phyloP scores from a whole-genome alignment of 768 basidiomycete genomes.

The Scleroderma bovista region DNA sequence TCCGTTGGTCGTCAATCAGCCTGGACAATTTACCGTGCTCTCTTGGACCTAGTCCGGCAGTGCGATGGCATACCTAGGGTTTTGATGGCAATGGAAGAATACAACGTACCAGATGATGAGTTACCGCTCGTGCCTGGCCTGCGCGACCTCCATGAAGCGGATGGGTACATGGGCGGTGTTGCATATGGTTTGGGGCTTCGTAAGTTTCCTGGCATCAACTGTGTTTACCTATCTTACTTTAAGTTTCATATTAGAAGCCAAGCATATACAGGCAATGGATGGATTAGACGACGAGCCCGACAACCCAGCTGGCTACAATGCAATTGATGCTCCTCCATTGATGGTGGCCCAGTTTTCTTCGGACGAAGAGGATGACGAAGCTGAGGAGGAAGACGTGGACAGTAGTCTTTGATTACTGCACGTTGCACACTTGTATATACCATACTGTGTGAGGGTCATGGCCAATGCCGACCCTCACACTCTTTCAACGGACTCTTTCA shows the following conservation, averaged over 20 bases:
- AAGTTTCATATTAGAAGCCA: not conserved
- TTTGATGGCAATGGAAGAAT: not conserved
- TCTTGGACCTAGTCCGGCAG: not conserved
- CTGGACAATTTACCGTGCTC: conserved; percentile 15
- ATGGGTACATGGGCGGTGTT: conserved; percentile 6
- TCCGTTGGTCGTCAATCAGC: conserved; percentile 12
- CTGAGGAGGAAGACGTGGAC: no score
- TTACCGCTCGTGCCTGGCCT: not conserved
- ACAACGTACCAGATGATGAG: not conserved
- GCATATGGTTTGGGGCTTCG: conserved; percentile 1
- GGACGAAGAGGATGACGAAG: no score
- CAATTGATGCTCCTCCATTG: no score
- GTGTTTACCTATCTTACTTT: not conserved
- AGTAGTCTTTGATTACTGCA: no score
- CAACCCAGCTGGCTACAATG: no score
- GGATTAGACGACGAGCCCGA: no score
- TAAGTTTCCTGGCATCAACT: not conserved
- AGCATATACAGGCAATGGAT: no score
- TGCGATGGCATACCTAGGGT: not conserved
- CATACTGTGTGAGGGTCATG: no score
- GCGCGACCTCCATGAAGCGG: not conserved
- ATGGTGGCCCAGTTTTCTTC: no score
- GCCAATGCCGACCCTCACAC: no score
- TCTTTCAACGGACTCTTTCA: no score
- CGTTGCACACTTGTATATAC: no score